phyloP scores from a whole-genome alignment of 108 stramenopile species.

The Pseudonitzschia delicatissima region DNA sequence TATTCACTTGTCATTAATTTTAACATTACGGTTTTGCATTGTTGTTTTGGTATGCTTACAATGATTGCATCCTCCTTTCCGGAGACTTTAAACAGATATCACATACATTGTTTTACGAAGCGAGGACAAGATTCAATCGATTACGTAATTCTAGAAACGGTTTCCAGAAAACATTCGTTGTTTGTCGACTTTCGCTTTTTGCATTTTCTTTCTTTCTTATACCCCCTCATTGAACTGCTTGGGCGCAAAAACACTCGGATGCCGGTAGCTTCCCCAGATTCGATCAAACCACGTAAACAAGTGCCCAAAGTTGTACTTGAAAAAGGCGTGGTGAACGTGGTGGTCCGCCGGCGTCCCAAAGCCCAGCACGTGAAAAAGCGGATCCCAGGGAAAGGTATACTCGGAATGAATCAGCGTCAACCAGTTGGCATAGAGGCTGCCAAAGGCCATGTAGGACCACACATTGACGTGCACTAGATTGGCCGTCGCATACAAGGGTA shows the following conservation, averaged over 20 bases:
- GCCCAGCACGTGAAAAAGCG: conserved; percentile 63
- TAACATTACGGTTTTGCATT: too few relatives aligned
- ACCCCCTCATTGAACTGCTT: conserved; percentile 66
- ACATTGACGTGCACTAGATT: conserved; percentile 82
- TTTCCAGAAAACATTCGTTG: too few relatives aligned
- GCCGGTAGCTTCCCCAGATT: conserved; percentile 74
- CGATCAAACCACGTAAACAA: conserved; percentile 94
- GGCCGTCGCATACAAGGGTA: conserved; percentile 84
- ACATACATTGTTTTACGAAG: too few relatives aligned
- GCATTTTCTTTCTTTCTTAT: too few relatives aligned
- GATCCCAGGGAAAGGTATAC: conserved; percentile 75
- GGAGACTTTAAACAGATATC: too few relatives aligned
- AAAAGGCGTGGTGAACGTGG: conserved; percentile 95
- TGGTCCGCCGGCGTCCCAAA: conserved; percentile 92
- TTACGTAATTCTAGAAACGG: too few relatives aligned
- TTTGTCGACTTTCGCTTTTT: too few relatives aligned
- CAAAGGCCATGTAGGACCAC: conserved; percentile 97
- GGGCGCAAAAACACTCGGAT: conserved; percentile 61
- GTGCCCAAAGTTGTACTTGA: conserved; percentile 95
- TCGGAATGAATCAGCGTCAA: conserved; percentile 90
- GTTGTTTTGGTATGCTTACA: too few relatives aligned
- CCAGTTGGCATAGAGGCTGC: conserved; percentile 86
- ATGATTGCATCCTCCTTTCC: too few relatives aligned
- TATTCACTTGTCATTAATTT: too few relatives aligned
- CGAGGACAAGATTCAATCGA: too few relatives aligned